Percentiles rank a stretch among this genome's conserved stretches.
Conservation (phyloP, 257 asterid species). For the Solanum paucissectum region DNA sequence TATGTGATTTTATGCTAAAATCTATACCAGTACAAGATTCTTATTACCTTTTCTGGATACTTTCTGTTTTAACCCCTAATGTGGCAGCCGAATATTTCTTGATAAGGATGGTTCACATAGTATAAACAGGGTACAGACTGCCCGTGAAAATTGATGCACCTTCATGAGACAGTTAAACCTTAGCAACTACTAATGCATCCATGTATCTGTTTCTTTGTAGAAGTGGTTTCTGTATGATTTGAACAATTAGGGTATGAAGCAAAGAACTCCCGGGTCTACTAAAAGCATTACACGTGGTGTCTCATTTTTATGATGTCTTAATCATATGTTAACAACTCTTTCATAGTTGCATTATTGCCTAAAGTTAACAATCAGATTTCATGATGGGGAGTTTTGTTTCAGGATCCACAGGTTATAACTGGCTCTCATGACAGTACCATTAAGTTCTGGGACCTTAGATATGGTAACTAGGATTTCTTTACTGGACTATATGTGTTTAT, state of each 20-base stretch:
- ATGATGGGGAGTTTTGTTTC: not conserved
- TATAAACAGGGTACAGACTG: not conserved
- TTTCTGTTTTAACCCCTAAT: not conserved
- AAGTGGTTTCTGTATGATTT: not conserved
- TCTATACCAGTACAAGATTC: not conserved
- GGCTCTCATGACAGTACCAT: constrained; percentile 98
- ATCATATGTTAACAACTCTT: not conserved
- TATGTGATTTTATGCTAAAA: not conserved
- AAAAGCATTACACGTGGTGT: not conserved
- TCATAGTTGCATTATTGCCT: not conserved
- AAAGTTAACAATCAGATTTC: not conserved
- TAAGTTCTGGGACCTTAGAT: constrained; percentile 95
- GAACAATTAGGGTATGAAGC: not conserved
- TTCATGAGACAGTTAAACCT: not conserved
- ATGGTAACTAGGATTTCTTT: constrained; percentile 14
- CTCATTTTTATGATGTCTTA: not conserved
- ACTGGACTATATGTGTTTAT: not conserved
- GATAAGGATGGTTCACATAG: not conserved
- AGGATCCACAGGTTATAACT: constrained; percentile 86
- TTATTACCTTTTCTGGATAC: not conserved
- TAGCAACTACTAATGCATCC: not conserved
- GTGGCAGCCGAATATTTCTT: not conserved
- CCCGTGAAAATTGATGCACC: not conserved
- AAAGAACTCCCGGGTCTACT: not conserved
- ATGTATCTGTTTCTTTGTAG: not conserved